Base-by-base conservation (phyloP, 805 yeast species). In the Candida taoyuanica region DNA sequence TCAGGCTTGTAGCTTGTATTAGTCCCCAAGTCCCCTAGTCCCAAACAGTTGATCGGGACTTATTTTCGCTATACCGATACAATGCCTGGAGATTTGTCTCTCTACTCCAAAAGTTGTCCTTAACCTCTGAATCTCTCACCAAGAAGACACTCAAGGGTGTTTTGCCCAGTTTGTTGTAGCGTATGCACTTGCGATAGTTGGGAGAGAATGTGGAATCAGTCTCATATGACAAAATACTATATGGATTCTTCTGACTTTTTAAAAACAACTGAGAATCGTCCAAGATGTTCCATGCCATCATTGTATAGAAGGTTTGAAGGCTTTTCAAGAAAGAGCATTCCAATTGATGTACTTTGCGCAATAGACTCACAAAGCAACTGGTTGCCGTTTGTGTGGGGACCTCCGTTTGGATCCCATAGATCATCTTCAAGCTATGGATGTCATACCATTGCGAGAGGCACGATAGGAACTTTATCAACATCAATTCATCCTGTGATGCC, bases 341-440 rank as follows among this genome's bases (percentile, higher is more conserved):
- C 4, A 20, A 12, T 19, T 17, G 37, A 15, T 14, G 27, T 5
- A 27, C 25, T 34, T 14, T 7, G 17, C 17, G 15, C 17, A 36
- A 15, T 33, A 35, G 17, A 20, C 27, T 13, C 16, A 31, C 7
- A 20, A 48, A 18, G 5, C 48, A 31, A 3, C 37, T 26, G 7
- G 37, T 34, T 11, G 40, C 18, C 5, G 33, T 34, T 25, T 37
- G 33, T 21, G 43, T 37, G 2, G 40, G 38, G 3, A 48, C 20
- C 26, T 50, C 52, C 1, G 49, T 50, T 14, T 49, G 54, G 5
- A 49, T 18, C 5, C 57, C 57, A 40, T 45, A 52, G 0, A 43
- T 38, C 5, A 46, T 23, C 26, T 44, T 46, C 17, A 53, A n/a
- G 0, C 48, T 32, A 1, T 5, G 17, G 7, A 25, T 25, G 3